These are phyloP conservation scores for Fusarium transvaalense DNA, from an alignment of 2,329 filamentous ascomycete genomes.

Conservation along the genomic window DNA sequence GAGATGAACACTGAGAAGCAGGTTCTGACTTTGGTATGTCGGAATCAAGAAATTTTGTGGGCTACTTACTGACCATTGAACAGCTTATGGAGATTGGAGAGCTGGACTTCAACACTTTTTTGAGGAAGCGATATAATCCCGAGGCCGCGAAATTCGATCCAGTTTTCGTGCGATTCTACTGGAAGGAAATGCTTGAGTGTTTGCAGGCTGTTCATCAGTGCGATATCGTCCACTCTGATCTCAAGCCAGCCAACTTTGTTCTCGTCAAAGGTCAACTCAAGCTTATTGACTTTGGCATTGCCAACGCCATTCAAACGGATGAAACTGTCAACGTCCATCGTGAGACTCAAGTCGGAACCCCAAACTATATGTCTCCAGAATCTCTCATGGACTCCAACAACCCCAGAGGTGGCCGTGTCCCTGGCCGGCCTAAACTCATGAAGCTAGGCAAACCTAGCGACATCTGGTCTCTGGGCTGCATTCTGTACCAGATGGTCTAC, in stretches of 20 bases:
- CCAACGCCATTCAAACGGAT: slow-evolving; percentile 94
- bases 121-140: slow-evolving; percentile 78
- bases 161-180: slow-evolving; percentile 95
- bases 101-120: slow-evolving; percentile 88
- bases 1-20: slow-evolving; percentile 95
- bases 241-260: slow-evolving; percentile 98
- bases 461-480: slow-evolving; percentile 96
- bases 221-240: slow-evolving; percentile 95
- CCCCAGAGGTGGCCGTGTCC: slow-evolving; percentile 59
- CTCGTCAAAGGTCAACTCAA: slow-evolving; percentile 91
- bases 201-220: slow-evolving; percentile 87
- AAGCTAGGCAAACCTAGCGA: slow-evolving; percentile 96
- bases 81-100: slow-evolving; percentile 98
- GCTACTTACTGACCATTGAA: slow-evolving; percentile 37
- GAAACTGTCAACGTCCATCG: slow-evolving; percentile 98
- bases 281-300: slow-evolving; percentile 98
- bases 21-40: slow-evolving; percentile 82
- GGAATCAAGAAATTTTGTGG: background rate
- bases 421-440: slow-evolving; percentile 78
- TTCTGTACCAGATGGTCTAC: slow-evolving; percentile 98
- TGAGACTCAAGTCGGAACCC: slow-evolving; percentile 93
- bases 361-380: slow-evolving; percentile 99
- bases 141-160: slow-evolving; percentile 84
- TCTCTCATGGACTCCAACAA: slow-evolving; percentile 89
- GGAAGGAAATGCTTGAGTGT: slow-evolving; percentile 99